Conservation (phyloP, 345 rosid genomes). For the Gossypium stocksii region DNA sequence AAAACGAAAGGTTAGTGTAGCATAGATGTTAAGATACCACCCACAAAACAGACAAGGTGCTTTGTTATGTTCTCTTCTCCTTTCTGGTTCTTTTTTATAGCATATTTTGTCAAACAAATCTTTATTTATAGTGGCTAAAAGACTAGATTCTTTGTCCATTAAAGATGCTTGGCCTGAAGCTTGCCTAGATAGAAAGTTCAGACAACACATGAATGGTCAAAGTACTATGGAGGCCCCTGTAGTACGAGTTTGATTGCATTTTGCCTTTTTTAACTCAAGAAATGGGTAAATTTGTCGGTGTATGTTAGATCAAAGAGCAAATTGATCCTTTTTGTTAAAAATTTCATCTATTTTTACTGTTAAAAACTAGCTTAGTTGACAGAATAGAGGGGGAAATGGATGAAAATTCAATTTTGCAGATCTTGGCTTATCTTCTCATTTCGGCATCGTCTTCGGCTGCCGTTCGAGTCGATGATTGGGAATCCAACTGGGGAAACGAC, state of each 20-base stretch:
- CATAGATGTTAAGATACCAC: neutral
- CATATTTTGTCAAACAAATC: neutral
- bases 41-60: neutral
- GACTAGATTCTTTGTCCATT: neutral
- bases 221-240: no score
- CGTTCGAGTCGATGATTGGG: slow-evolving; percentile 78
- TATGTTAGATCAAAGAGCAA: no score
- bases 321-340: no score
- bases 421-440: slow-evolving; percentile 71
- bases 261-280: no score
- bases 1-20: neutral
- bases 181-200: neutral
- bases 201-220: neutral
- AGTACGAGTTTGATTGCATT: no score
- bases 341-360: no score
- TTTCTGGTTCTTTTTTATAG: neutral
- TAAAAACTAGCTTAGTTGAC: no score
- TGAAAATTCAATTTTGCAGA: slow-evolving; percentile 32
- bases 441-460: slow-evolving; percentile 86
- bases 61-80: neutral
- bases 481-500: slow-evolving; percentile 75
- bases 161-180: neutral
- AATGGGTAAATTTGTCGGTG: no score
- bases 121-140: neutral
- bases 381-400: no score